Evolutionary conservation across 805 yeast genomes (phyloP), one percentile per base, ranked within the genome.

Genomic region (Candida peoriensis): DNA sequence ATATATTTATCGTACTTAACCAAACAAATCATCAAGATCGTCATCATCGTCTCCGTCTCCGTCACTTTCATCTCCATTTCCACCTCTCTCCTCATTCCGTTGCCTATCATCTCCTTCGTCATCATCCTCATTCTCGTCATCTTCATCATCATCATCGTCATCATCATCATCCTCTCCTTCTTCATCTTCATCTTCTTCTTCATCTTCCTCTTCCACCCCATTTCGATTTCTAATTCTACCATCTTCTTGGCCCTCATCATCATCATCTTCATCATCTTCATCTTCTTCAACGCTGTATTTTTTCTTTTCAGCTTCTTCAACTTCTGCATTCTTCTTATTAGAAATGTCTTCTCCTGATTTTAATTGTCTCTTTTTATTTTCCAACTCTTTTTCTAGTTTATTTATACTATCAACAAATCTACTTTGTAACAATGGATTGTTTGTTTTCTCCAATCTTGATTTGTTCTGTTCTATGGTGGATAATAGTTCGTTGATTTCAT

Each of bases 401-500:
- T 71, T 73, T 33, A 86, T 83, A 33, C 82, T 88, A 44, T 83
- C 93, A 48, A 80, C 70, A 55, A 89, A 84, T 62, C 97, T 80
- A 58, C 81, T 83, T 52, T 81, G 78, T 76, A 93, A 71, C 61
- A 90, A 81, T 47, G 90, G 89, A 54, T 87, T 87, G 4, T 78
- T 68, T 13, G 89, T 88, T 45, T 79, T 78, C 15, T 70, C 75
- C 32, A 86, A 73, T 48, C 84, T 88, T 30, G 69, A 68, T 55
- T 76, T 76, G 51, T 90, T 89, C 48, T 79, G 81, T 36, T 71
- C 76, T 33, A 93, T 81, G 0, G 90, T 88, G 12, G 70, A 50
- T 54, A 84, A 88, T 41, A 93, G 68, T 52, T 93, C 98, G 6
- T 69, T 62, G 38, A 93, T 79, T 57, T 89, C 97, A 58, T 90